These are phyloP conservation scores for Boehmeria nivea DNA, from an alignment of 306 rosid species.

Conservation along the genomic window DNA sequence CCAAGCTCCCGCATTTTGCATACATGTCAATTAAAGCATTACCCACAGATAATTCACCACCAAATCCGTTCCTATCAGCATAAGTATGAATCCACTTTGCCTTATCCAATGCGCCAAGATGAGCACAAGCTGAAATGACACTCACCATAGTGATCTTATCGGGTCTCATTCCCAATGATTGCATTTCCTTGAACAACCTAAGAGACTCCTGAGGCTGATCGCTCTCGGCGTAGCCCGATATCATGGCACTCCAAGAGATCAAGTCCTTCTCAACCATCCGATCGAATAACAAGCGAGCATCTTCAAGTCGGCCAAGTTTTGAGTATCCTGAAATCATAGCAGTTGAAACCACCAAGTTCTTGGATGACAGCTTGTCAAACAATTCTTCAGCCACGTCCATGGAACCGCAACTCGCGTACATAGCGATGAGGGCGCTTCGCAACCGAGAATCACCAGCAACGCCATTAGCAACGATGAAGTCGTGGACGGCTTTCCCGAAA, in stretches of 20 bases:
- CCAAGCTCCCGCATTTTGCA: conserved; percentile 66
- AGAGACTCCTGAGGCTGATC: conserved; percentile 71
- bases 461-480: conserved; percentile 31
- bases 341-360: conserved; percentile 59
- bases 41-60: conserved; percentile 40
- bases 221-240: conserved; percentile 75
- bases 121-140: conserved; percentile 77
- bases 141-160: conserved; percentile 69
- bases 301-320: conserved; percentile 45
- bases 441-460: conserved; percentile 35
- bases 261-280: conserved; percentile 59
- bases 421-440: conserved; percentile 57
- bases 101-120: conserved; percentile 51
- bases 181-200: conserved; percentile 62
- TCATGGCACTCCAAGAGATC: conserved; percentile 85
- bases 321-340: conserved; percentile 71
- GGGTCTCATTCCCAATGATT: conserved; percentile 36
- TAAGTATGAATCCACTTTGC: conserved; percentile 60
- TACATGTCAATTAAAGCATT: conserved; percentile 83
- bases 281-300: conserved; percentile 60
- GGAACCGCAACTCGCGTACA: conserved; percentile 69
- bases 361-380: conserved; percentile 36
- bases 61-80: conserved; percentile 50
- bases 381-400: conserved; percentile 61
- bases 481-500: conserved; percentile 39